Percentiles rank a stretch among this genome's conserved stretches.
These are phyloP conservation scores for Candida endomychidarum DNA, from an alignment of 805 yeast species.

Conservation along the genomic window DNA sequence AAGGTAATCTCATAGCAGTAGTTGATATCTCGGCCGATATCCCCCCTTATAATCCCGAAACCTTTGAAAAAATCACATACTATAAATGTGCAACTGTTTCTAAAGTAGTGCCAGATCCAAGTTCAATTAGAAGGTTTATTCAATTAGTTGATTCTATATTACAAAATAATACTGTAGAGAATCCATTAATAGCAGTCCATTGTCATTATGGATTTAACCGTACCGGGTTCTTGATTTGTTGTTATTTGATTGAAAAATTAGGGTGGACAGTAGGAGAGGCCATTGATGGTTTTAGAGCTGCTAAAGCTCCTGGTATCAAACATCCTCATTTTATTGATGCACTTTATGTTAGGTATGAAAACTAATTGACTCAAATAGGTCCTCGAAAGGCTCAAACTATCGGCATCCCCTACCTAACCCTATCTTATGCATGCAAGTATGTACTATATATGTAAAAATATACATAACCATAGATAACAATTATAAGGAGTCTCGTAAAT, in stretches of 20 bases:
- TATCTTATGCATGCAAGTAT: too few relatives aligned
- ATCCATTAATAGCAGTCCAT: constrained; percentile 60
- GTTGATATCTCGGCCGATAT: constrained; percentile 69
- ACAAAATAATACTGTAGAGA: constrained; percentile 17
- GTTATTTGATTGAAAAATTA: constrained; percentile 60
- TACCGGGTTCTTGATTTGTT: constrained; percentile 71
- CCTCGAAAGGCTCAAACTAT: too few relatives aligned
- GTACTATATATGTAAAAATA: too few relatives aligned
- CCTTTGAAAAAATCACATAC: constrained; percentile 55
- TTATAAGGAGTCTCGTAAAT: too few relatives aligned
- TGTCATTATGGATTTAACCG: constrained; percentile 83
- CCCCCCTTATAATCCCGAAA: constrained; percentile 68
- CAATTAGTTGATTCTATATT: constrained; percentile 51
- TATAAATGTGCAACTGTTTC: constrained; percentile 77
- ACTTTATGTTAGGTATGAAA: constrained; percentile 64
- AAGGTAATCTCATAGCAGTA: constrained; percentile 50
- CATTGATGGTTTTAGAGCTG: constrained; percentile 52
- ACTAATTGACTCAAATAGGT: too few relatives aligned
- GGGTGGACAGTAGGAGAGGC: constrained; percentile 66
- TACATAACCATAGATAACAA: too few relatives aligned
- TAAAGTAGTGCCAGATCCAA: constrained; percentile 67
- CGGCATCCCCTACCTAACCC: too few relatives aligned
- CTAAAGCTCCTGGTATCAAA: constrained; percentile 71
- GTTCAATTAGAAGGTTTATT: constrained; percentile 57
- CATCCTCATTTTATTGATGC: constrained; percentile 79